Evolutionary conservation across 768 basidiomycete species (phyloP).

Genomic region (Pilatotrama ljubarskyi): DNA sequence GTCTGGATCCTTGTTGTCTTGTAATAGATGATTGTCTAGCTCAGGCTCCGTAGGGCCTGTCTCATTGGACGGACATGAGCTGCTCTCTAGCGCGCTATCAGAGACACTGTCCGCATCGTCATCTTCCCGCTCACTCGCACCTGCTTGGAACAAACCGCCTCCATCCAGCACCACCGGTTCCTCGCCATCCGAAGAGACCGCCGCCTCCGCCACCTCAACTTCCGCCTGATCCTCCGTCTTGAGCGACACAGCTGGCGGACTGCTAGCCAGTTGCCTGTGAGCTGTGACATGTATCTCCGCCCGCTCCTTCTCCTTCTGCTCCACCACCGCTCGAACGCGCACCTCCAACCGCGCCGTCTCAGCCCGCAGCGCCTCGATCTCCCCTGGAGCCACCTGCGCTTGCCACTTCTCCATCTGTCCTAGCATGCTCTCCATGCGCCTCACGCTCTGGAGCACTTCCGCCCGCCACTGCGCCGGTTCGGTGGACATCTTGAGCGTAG

Average conservation of each 20-base stretch:
- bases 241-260: not conserved
- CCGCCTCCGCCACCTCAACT: slow-evolving; percentile 4
- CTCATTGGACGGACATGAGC: slow-evolving; percentile 12
- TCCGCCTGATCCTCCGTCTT: not conserved
- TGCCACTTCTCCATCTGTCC: slow-evolving; percentile 18
- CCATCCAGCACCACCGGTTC: not conserved
- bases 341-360: slow-evolving; percentile 17
- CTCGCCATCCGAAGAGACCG: not conserved
- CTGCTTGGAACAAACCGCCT: not conserved
- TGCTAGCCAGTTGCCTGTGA: not conserved
- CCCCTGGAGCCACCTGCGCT: slow-evolving; percentile 10
- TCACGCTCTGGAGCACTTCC: slow-evolving; percentile 19
- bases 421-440: slow-evolving; percentile 20
- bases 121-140: not conserved
- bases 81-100: slow-evolving; percentile 5
- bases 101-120: slow-evolving; percentile 6
- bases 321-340: slow-evolving; percentile 15
- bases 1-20: not conserved
- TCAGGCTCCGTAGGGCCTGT: slow-evolving; percentile 6
- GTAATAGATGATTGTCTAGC: not conserved
- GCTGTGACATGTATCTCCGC: not conserved
- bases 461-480: slow-evolving; percentile 15
- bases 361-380: slow-evolving; percentile 14
- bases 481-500: not conserved
- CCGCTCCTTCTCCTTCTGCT: slow-evolving; percentile 9